Conservation (phyloP, 164 flowering plant species). For the Macadamia integrifolia region DNA sequence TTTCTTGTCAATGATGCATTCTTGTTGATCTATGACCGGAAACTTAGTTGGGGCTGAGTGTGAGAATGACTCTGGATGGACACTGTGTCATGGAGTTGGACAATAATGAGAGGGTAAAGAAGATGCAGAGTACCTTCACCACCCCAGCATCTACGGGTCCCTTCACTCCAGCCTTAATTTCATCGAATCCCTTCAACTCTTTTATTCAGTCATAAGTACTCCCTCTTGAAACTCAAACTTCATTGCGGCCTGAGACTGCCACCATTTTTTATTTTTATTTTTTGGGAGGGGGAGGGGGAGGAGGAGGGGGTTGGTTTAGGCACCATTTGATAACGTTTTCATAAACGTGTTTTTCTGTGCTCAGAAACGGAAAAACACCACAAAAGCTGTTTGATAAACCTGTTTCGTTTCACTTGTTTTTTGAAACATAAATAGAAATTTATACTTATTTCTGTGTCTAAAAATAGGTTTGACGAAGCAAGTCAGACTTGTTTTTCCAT, state of each 20-base stretch:
- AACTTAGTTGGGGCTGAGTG: background rate
- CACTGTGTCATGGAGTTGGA: background rate
- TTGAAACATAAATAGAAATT: too few species aligned
- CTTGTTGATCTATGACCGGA: conserved; percentile 23
- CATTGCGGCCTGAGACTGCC: background rate
- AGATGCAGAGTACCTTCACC: conserved; percentile 17
- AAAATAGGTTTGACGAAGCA: too few species aligned
- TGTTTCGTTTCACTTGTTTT: too few species aligned
- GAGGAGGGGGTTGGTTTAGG: too few species aligned
- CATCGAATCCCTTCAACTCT: background rate
- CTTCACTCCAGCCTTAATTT: background rate
- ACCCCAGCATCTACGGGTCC: conserved; percentile 8
- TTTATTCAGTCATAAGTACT: background rate
- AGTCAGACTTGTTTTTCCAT: too few species aligned
- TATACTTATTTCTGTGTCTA: too few species aligned
- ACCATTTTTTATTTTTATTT: too few species aligned
- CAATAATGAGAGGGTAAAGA: conserved; percentile 14
- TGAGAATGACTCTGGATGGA: background rate
- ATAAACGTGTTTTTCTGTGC: too few species aligned
- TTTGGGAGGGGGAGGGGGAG: too few species aligned
- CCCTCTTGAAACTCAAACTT: background rate
- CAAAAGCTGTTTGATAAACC: too few species aligned
- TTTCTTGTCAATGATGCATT: background rate
- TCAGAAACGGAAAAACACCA: too few species aligned
- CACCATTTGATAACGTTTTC: too few species aligned